Evolutionary conservation across 208 protist species (phyloP).

Genomic region (Angomonas deanei): DNA sequence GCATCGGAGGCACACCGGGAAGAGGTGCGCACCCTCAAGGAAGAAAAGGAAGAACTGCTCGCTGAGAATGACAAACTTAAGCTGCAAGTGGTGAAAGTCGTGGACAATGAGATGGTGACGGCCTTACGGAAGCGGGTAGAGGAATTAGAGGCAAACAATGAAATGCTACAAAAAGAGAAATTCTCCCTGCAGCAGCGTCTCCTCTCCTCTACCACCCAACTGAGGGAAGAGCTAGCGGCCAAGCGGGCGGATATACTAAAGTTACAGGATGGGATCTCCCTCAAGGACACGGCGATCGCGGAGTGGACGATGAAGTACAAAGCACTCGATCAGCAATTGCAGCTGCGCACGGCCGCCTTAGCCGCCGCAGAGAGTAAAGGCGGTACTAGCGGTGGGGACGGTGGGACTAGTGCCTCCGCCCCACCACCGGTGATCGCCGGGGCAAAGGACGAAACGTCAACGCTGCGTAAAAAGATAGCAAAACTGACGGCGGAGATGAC

Average conservation of each 20-base stretch:
- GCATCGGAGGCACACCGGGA: constrained; percentile 47
- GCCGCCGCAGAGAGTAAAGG: not conserved
- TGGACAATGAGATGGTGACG: constrained; percentile 30
- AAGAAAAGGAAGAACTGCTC: constrained; percentile 38
- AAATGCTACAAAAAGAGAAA: constrained; percentile 38
- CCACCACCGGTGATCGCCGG: not conserved
- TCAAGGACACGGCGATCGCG: constrained; percentile 32
- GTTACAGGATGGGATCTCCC: constrained; percentile 31
- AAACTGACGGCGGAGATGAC: constrained; percentile 10
- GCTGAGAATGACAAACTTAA: constrained; percentile 36
- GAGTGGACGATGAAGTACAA: constrained; percentile 32
- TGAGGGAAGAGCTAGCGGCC: constrained; percentile 64
- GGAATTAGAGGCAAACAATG: constrained; percentile 40
- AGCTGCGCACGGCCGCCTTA: not conserved
- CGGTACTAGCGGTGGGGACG: not conserved
- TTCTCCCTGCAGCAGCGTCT: constrained; percentile 45
- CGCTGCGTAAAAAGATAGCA: constrained; percentile 16
- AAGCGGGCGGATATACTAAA: constrained; percentile 36
- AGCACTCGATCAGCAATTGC: not conserved
- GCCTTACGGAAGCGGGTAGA: constrained; percentile 33
- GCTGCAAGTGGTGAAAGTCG: constrained; percentile 23
- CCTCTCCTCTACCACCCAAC: constrained; percentile 28
- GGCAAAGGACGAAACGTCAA: constrained; percentile 18
- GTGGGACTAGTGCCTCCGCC: not conserved
- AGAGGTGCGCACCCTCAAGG: constrained; percentile 38